Percentiles rank a stretch among this genome's conserved stretches.
Evolutionary conservation across 2,329 filamentous ascomycete genomes (phyloP).

Genomic region (Camillea tinctor): DNA sequence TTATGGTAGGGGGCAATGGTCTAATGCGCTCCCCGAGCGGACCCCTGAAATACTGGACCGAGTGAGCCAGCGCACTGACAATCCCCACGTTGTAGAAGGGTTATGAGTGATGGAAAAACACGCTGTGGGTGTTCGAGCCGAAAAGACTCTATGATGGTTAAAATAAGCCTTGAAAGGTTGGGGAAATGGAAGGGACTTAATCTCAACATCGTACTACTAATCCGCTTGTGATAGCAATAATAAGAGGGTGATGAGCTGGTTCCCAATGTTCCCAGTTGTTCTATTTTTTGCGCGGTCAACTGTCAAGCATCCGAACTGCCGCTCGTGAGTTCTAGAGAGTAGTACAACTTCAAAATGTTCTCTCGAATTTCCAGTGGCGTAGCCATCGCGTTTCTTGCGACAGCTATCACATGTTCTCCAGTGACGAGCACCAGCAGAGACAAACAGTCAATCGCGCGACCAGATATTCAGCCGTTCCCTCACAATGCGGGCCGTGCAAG

Average conservation of each 20-base stretch:
- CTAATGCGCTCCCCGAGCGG: too few species aligned
- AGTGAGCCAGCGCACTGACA: not conserved
- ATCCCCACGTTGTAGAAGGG: not conserved
- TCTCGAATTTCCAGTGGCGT: not conserved
- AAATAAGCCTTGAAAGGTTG: not conserved
- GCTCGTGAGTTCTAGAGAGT: not conserved
- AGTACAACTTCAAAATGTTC: not conserved
- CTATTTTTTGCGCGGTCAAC: not conserved
- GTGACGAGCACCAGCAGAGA: not conserved
- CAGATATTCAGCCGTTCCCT: conserved; percentile 16
- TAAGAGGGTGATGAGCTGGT: not conserved
- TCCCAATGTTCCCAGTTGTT: not conserved
- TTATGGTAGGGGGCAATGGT: too few species aligned
- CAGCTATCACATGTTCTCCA: not conserved
- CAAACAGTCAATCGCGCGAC: conserved; percentile 8
- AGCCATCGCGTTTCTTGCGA: not conserved
- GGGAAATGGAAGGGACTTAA: not conserved
- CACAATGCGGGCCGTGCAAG: conserved; percentile 16
- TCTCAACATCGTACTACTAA: not conserved
- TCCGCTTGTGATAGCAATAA: not conserved
- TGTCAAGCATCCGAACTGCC: not conserved
- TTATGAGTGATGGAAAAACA: conserved; percentile 21
- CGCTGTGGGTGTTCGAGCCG: not conserved
- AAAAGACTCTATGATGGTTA: not conserved
- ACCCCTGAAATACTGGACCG: too few species aligned